These are phyloP conservation scores for Gossypium thurberi DNA, from an alignment of 345 rosid genomes.

Conservation along the genomic window DNA sequence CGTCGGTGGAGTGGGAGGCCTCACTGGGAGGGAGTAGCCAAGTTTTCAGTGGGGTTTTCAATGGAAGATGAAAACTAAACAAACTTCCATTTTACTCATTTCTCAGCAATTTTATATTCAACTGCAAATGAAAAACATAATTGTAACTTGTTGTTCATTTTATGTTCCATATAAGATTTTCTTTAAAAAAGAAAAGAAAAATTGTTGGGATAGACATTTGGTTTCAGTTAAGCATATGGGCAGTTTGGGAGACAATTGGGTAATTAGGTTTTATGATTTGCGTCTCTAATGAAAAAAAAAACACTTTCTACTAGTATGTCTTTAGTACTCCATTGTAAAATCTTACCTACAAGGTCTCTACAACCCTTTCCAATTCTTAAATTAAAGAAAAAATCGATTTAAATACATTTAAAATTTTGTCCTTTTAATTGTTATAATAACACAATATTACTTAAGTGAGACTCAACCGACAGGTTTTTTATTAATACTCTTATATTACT, in stretches of 20 bases:
- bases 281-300: neutral
- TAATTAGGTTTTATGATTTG: neutral
- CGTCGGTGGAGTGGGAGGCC: constrained; percentile 60
- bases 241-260: neutral
- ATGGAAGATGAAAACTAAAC: constrained; percentile 36
- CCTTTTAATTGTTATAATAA: too few species aligned
- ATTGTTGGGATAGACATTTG: neutral
- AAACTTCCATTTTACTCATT: neutral
- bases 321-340: neutral
- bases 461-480: fast-evolving
- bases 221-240: neutral
- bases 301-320: neutral
- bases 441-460: too few species aligned
- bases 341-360: too few species aligned
- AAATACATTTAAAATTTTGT: too few species aligned
- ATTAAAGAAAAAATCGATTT: too few species aligned
- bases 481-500: too few species aligned
- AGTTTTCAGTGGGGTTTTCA: constrained; percentile 45
- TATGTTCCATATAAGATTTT: neutral
- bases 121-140: neutral
- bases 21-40: constrained; percentile 53
- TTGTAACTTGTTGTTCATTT: neutral
- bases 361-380: too few species aligned
- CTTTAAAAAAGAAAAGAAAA: neutral
- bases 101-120: neutral